These are phyloP conservation scores for Beauveria bassiana DNA, from an alignment of 2,329 filamentous ascomycete genomes.

Conservation along the genomic window DNA sequence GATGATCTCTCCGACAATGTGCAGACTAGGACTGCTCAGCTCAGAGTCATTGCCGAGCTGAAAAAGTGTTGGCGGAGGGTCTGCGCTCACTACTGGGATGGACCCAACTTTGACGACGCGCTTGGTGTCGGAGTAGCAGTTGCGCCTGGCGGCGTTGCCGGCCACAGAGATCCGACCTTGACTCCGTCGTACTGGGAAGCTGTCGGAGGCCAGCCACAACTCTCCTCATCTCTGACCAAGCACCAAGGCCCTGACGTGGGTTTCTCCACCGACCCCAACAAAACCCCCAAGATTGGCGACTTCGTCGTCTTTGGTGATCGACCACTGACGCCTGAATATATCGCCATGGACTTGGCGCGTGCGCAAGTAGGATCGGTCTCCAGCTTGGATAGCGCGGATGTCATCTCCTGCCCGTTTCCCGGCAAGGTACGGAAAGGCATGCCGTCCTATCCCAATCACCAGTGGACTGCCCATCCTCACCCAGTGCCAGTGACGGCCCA, in stretches of 20 bases:
- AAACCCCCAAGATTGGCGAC: slow-evolving; percentile 38
- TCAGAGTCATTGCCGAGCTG: slow-evolving; percentile 87
- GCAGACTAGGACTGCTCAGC: slow-evolving; percentile 41
- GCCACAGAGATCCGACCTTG: slow-evolving; percentile 47
- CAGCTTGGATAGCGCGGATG: slow-evolving; percentile 52
- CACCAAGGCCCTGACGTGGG: slow-evolving; percentile 23
- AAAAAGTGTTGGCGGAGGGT: slow-evolving; percentile 97
- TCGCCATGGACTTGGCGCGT: slow-evolving; percentile 19
- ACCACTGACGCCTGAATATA: slow-evolving; percentile 38
- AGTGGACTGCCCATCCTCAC: slow-evolving; percentile 44
- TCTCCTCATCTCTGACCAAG: slow-evolving; percentile 25
- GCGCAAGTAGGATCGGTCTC: slow-evolving; percentile 36
- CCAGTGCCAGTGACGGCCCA: slow-evolving; percentile 31
- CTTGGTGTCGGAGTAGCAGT: slow-evolving; percentile 60
- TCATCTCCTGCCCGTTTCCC: slow-evolving; percentile 57
- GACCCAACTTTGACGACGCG: slow-evolving; percentile 55
- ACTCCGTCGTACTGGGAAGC: slow-evolving; percentile 48
- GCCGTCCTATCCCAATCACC: slow-evolving; percentile 32
- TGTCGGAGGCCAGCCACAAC: slow-evolving; percentile 34
- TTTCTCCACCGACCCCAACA: slow-evolving; percentile 40
- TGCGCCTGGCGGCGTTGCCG: slow-evolving; percentile 64
- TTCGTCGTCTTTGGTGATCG: slow-evolving; percentile 37
- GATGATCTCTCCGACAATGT: slow-evolving; percentile 43
- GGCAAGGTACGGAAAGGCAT: slow-evolving; percentile 38
- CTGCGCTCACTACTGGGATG: slow-evolving; percentile 85